Evolutionary conservation across 2,329 filamentous ascomycete species (phyloP).

Genomic region (Fusarium bulbicola): DNA sequence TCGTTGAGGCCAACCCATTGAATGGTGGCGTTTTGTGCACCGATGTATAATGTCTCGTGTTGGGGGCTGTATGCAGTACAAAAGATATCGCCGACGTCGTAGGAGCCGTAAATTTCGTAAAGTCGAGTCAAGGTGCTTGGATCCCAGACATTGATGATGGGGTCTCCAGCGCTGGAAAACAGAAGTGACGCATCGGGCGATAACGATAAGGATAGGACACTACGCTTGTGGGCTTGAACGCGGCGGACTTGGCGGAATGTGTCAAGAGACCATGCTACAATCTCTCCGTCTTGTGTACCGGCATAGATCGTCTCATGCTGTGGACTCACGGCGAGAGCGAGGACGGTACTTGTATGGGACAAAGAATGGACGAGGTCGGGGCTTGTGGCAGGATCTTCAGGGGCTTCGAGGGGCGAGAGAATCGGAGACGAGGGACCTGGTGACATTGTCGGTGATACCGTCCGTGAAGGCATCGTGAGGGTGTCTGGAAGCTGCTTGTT

Average conservation of each 20-base stretch:
- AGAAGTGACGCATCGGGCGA: constrained; percentile 79
- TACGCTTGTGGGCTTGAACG: constrained; percentile 90
- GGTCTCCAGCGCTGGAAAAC: constrained; percentile 93
- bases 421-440: constrained; percentile 36
- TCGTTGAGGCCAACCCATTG: constrained; percentile 88
- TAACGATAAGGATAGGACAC: constrained; percentile 85
- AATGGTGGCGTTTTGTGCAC: constrained; percentile 92
- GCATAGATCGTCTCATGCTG: constrained; percentile 85
- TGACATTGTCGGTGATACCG: constrained; percentile 37
- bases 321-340: constrained; percentile 83
- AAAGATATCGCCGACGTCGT: constrained; percentile 96
- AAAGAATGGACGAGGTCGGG: constrained; percentile 80
- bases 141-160: constrained; percentile 94
- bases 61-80: constrained; percentile 88
- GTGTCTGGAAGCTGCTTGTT: constrained; percentile 17
- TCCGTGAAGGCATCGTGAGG: constrained; percentile 37
- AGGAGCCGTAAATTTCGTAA: constrained; percentile 91
- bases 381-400: constrained; percentile 35
- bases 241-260: constrained; percentile 83
- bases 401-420: constrained; percentile 37
- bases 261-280: constrained; percentile 88
- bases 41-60: constrained; percentile 86
- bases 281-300: constrained; percentile 92
- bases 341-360: constrained; percentile 79
- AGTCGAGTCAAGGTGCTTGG: constrained; percentile 78